Evolutionary conservation across 1,284 basidiomycete species (phyloP).

Genomic region (Irpex sp.): DNA sequence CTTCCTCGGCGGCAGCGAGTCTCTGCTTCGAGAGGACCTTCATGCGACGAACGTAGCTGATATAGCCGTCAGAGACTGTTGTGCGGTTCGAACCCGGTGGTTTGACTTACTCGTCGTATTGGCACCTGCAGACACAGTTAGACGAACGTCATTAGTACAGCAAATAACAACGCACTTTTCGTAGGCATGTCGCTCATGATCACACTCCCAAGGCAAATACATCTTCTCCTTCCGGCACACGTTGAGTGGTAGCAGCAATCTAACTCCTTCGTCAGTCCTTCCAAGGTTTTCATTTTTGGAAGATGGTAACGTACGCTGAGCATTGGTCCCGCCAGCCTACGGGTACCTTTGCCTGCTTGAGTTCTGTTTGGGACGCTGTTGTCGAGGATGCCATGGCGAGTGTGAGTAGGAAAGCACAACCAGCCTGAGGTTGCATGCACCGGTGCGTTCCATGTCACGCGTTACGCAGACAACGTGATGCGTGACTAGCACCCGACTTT

Average conservation of each 20-base stretch:
- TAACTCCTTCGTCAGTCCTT: conserved; percentile 26
- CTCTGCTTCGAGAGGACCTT: conserved; percentile 72
- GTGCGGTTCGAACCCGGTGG: background rate
- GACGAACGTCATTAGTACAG: conserved; percentile 9
- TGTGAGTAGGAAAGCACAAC: background rate
- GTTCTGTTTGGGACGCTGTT: conserved; percentile 80
- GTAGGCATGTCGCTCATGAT: conserved; percentile 71
- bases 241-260: conserved; percentile 83
- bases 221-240: conserved; percentile 67
- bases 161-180: conserved; percentile 55
- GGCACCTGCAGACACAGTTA: conserved; percentile 51
- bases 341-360: conserved; percentile 73
- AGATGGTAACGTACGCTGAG: conserved; percentile 66
- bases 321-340: conserved; percentile 87
- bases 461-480: background rate
- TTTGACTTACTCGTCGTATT: conserved; percentile 80
- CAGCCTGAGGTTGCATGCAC: background rate
- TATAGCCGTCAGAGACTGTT: conserved; percentile 10
- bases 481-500: background rate
- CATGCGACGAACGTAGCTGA: conserved; percentile 81
- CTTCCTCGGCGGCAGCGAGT: conserved; percentile 51
- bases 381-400: conserved; percentile 58
- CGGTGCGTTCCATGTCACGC: conserved; percentile 1
- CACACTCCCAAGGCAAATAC: conserved; percentile 81
- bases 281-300: background rate